Conservation (phyloP, 1,284 basidiomycete genomes). For the Takashimella koratensis region DNA sequence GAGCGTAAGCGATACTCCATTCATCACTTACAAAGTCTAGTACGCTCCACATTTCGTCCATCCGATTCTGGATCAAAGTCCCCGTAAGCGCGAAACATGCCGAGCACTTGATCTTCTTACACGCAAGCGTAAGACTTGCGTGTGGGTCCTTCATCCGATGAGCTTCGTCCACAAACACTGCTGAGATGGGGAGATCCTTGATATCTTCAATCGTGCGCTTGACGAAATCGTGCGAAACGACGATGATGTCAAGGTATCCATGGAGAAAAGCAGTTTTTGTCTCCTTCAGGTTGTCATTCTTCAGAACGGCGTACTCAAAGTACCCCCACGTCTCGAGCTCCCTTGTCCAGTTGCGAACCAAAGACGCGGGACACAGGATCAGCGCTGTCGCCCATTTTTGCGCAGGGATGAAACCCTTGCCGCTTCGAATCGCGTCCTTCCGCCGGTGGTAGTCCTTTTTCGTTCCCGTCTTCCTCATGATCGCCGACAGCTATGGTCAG, state of each 20-base stretch:
- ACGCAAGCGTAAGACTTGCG: constrained; percentile 41
- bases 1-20: neutral
- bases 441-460: constrained; percentile 36
- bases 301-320: constrained; percentile 40
- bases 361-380: constrained; percentile 47
- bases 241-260: constrained; percentile 43
- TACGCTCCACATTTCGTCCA: constrained; percentile 53
- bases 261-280: constrained; percentile 15
- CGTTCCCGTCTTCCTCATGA: constrained; percentile 53
- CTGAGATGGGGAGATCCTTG: constrained; percentile 39
- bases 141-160: constrained; percentile 42
- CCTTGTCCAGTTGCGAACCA: constrained; percentile 50
- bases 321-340: constrained; percentile 51
- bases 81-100: constrained; percentile 41
- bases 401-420: constrained; percentile 14
- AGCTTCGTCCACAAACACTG: constrained; percentile 46
- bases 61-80: constrained; percentile 51
- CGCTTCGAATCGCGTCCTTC: constrained; percentile 24
- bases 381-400: constrained; percentile 43
- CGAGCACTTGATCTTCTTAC: constrained; percentile 43
- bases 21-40: constrained; percentile 46
- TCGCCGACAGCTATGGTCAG: constrained; percentile 49
- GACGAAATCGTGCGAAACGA: constrained; percentile 35
- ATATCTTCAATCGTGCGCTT: constrained; percentile 25
- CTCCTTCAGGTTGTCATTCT: constrained; percentile 13